Evolutionary conservation across 2,329 filamentous ascomycete species (phyloP).

Genomic region (Fusarium keratoplasticum): DNA sequence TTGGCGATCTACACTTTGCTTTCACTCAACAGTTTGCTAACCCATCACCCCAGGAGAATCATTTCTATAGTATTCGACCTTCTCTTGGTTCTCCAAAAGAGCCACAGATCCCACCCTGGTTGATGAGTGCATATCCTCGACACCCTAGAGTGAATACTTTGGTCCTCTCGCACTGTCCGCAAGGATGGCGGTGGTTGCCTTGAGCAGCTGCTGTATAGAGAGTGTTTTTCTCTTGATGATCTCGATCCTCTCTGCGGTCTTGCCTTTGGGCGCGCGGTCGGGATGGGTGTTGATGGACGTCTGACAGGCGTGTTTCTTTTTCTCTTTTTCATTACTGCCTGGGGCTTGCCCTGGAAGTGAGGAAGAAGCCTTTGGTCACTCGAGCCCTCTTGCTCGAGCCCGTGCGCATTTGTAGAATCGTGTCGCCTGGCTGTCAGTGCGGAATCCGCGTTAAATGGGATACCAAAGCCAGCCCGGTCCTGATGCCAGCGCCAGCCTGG

Average conservation of each 20-base stretch:
- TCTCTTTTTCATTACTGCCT: constrained; percentile 67
- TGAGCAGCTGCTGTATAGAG: constrained; percentile 74
- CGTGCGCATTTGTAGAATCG: accelerated
- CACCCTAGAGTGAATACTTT: constrained; percentile 56
- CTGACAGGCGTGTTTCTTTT: constrained; percentile 77
- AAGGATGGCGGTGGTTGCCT: constrained; percentile 66
- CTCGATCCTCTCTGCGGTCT: constrained; percentile 79
- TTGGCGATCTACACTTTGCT: constrained; percentile 66
- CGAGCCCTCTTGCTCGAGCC: background rate
- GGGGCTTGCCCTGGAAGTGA: constrained; percentile 61
- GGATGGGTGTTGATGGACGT: constrained; percentile 90
- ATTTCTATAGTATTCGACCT: constrained; percentile 98
- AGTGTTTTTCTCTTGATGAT: constrained; percentile 81
- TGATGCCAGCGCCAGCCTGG: background rate
- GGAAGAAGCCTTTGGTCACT: constrained; percentile 55
- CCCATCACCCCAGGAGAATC: constrained; percentile 73
- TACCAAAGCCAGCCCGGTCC: background rate
- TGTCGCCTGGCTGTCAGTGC: accelerated
- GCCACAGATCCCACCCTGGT: constrained; percentile 83
- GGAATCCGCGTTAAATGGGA: accelerated
- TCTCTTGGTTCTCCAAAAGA: constrained; percentile 92
- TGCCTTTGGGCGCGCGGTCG: constrained; percentile 80
- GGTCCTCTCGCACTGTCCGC: constrained; percentile 44
- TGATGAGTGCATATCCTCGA: constrained; percentile 76
- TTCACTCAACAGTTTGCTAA: constrained; percentile 63